A percentile compares a stretch with the other conserved stretches of the same genome.
These are phyloP conservation scores for Globisporangium spiculum DNA, from an alignment of 352 stramenopile species.

Conservation along the genomic window DNA sequence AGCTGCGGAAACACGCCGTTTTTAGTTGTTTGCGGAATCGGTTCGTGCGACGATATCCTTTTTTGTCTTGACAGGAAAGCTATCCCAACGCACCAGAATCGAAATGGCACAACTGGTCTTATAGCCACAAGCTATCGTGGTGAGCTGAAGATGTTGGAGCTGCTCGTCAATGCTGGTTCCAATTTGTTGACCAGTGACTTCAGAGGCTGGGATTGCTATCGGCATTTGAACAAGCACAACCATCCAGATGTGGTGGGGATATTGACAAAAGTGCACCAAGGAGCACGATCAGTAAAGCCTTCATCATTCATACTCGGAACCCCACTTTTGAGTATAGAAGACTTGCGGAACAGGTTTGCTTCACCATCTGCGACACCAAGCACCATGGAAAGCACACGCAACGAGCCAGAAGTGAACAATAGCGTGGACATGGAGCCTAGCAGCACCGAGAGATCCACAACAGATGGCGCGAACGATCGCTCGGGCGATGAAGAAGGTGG, in stretches of 20 bases:
- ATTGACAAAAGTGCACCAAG: conserved; percentile 25
- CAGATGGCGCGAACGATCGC: not conserved
- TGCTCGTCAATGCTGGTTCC: conserved; percentile 37
- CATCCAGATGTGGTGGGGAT: conserved; percentile 40
- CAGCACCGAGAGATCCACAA: not conserved
- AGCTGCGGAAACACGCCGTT: conserved; percentile 39
- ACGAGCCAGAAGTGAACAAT: not conserved
- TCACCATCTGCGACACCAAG: not conserved
- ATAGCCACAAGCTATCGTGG: conserved; percentile 48
- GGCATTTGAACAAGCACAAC: conserved; percentile 41
- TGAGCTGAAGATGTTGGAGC: conserved; percentile 30
- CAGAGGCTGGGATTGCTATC: conserved; percentile 32
- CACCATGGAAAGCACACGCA: not conserved
- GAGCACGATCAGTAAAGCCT: not conserved
- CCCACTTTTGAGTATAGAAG: not conserved
- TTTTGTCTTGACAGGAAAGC: conserved; percentile 37
- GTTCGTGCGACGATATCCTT: conserved; percentile 32
- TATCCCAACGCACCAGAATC: conserved; percentile 46
- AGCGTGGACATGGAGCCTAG: not conserved
- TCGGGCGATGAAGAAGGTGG: not conserved
- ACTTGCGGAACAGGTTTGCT: not conserved
- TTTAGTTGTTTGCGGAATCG: conserved; percentile 27
- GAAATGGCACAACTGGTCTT: conserved; percentile 37
- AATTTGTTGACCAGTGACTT: conserved; percentile 45
- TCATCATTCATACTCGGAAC: conserved; percentile 16